These are phyloP conservation scores for Daldinia grandis DNA, from an alignment of 495 filamentous ascomycete species.

Conservation along the genomic window DNA sequence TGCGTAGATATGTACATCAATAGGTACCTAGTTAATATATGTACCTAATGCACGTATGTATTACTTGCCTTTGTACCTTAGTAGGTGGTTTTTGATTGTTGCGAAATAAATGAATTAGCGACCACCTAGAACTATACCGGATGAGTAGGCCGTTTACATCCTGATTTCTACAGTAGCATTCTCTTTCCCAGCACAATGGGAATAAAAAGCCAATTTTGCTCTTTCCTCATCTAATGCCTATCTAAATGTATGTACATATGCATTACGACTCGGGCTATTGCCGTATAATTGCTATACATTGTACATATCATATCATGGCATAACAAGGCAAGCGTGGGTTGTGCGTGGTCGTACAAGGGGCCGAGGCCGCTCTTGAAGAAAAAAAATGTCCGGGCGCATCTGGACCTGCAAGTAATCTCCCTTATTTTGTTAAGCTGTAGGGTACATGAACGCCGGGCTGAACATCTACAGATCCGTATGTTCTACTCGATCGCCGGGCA, in stretches of 20 bases:
- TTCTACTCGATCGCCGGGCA: slow-evolving; percentile 26
- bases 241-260: slow-evolving; percentile 28
- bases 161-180: slow-evolving; percentile 30
- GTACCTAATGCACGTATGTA: not conserved
- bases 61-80: not conserved
- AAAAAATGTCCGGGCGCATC: slow-evolving; percentile 38
- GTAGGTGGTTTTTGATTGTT: not conserved
- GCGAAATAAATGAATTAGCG: slow-evolving; percentile 9
- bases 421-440: slow-evolving; percentile 24
- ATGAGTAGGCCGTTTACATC: slow-evolving; percentile 26
- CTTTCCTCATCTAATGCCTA: slow-evolving; percentile 16
- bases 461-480: slow-evolving; percentile 31
- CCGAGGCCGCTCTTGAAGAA: slow-evolving; percentile 33
- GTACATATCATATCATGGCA: not conserved
- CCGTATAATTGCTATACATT: not conserved
- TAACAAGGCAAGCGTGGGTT: not conserved
- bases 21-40: not conserved
- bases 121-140: slow-evolving; percentile 10
- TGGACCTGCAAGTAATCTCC: slow-evolving; percentile 44
- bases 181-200: slow-evolving; percentile 29
- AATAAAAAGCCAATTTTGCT: slow-evolving; percentile 35
- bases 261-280: slow-evolving; percentile 19
- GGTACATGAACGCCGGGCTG: slow-evolving; percentile 40
- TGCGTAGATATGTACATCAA: not conserved
- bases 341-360: slow-evolving; percentile 25